phyloP scores from a whole-genome alignment of 306 rosid genomes.

The Begonia fuchsioides region DNA sequence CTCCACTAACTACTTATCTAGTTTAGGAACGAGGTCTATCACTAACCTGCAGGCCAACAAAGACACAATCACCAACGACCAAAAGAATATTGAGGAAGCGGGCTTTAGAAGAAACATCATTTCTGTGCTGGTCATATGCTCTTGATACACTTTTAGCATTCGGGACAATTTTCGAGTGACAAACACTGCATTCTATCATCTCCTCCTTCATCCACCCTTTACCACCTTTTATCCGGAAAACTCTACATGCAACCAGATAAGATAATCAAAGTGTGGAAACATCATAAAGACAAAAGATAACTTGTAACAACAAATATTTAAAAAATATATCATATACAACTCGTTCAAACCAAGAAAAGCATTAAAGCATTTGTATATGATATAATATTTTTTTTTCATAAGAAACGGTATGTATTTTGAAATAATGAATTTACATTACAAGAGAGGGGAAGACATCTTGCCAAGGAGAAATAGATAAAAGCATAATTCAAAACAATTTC shows the following conservation, averaged over 20 bases:
- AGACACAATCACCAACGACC: constrained; percentile 93
- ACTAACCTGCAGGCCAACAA: constrained; percentile 92
- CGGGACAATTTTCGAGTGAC: constrained; percentile 77
- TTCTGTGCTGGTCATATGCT: constrained; percentile 89
- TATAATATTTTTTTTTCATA: too few relatives aligned
- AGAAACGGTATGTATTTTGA: too few relatives aligned
- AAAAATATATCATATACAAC: too few relatives aligned
- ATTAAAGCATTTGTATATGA: too few relatives aligned
- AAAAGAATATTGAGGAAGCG: constrained; percentile 60
- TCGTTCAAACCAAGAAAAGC: too few relatives aligned
- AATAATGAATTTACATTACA: too few relatives aligned
- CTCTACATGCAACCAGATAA: neutral
- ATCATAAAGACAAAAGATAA: neutral
- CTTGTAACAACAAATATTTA: too few relatives aligned
- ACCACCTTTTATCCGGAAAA: neutral
- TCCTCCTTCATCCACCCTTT: constrained; percentile 45
- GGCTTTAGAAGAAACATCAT: constrained; percentile 59
- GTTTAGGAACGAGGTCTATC: too few relatives aligned
- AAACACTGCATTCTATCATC: constrained; percentile 94
- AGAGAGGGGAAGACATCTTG: too few relatives aligned
- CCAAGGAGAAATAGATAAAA: too few relatives aligned
- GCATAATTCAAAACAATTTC: too few relatives aligned
- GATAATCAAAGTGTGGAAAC: neutral
- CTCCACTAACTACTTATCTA: too few relatives aligned
- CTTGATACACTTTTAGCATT: constrained; percentile 45